Conservation (phyloP, 1,284 basidiomycete genomes). For the Rhodotorula sp. region DNA sequence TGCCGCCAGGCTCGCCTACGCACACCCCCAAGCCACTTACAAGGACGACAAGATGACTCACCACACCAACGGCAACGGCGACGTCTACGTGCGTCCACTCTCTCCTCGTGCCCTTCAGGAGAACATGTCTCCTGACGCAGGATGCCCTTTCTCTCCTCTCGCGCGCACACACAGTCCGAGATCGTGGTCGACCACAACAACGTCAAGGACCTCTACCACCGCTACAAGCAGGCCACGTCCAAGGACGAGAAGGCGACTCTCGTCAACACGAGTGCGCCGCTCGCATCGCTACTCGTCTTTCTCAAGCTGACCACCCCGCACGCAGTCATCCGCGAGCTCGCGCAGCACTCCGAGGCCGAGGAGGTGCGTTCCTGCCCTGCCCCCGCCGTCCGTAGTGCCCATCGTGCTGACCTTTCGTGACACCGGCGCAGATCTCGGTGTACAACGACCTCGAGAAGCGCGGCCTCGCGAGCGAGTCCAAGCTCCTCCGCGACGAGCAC, state of each 20-base stretch:
- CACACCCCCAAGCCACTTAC: not conserved
- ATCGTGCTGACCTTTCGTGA: too few relatives aligned
- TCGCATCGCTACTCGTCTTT: not conserved
- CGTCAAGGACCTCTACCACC: conserved; percentile 18
- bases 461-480: conserved; percentile 27
- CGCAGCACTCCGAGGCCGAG: conserved; percentile 32
- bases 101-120: too few relatives aligned
- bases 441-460: conserved; percentile 39
- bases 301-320: not conserved
- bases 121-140: not conserved
- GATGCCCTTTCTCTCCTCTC: too few relatives aligned
- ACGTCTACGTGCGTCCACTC: conserved; percentile 4
- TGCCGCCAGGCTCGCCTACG: not conserved
- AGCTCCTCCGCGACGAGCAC: conserved; percentile 40
- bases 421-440: conserved; percentile 2
- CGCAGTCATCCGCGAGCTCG: conserved; percentile 32
- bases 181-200: conserved; percentile 29
- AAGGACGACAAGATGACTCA: not conserved
- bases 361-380: not conserved
- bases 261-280: conserved; percentile 18
- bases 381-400: too few relatives aligned
- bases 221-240: conserved; percentile 5
- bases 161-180: conserved; percentile 5
- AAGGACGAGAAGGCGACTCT: conserved; percentile 14
- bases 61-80: not conserved